Evolutionary conservation across 2,329 filamentous ascomycete genomes (phyloP), one percentile per base, ranked within the genome.

Genomic region (Verticillium albo-atrum): DNA sequence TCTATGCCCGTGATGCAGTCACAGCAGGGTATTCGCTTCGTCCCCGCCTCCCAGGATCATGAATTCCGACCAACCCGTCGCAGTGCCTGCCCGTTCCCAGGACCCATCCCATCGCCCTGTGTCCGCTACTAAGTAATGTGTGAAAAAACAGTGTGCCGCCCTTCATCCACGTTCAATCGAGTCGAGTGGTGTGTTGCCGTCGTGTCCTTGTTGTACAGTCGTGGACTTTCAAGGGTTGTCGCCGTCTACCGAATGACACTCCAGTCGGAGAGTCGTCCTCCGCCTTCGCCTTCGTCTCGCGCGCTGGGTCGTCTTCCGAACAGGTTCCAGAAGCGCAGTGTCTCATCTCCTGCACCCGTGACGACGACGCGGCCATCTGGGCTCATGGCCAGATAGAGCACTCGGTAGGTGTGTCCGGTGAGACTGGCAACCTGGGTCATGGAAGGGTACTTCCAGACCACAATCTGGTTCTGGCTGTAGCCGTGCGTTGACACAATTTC

Each of bases 371-470:
- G 87, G 20, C 95, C 95, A 70, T 98, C 94, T 1, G 95, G 95
- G 70, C 93, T 97, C 92, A 98, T 98, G 32, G 93, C 93, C 57
- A 99, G 82, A 72, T 98, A 99, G 3, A 99, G 81, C 14, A 99
- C 95, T 69, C 95, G 89, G 75, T 96, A 98, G 1, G 95, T 99
- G 73, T 99, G 95, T 0, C 95, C 95, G 0, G 95, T 99, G 53
- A 99, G 80, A 66, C 91, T 96, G 47, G 92, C 94, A 9, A 99
- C 92, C 72, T 98, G 95, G 55, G 92, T 92, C 95, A 99, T 98
- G 66, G 89, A 93, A 1, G 95, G 95, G 71, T 99, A 99, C 71
- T 99, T 99, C 95, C 95, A 99, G 58, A 99, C 92, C 37, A 98
- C 94, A 68, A 99, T 97, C 74, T 98, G 95, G 72, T 99, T 97